phyloP scores from a whole-genome alignment of 2,329 filamentous ascomycete species.

The Parastagonospora avenae region DNA sequence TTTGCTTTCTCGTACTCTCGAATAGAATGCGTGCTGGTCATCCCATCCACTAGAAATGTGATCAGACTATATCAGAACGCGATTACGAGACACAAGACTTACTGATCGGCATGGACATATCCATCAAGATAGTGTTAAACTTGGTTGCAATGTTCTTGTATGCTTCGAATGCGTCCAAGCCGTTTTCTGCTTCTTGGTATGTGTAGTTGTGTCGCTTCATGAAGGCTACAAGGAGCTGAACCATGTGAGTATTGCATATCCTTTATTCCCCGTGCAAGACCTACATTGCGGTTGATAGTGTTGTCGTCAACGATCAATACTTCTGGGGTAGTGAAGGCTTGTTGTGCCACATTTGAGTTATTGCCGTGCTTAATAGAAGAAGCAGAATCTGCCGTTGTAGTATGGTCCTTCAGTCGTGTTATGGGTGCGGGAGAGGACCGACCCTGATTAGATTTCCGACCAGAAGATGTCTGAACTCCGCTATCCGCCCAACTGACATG shows the following conservation, averaged over 20 bases:
- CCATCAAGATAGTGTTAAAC: conserved; percentile 41
- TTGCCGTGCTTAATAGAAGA: background rate
- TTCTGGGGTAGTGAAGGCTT: background rate
- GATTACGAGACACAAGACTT: background rate
- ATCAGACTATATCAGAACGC: background rate
- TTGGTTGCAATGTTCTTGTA: conserved; percentile 21
- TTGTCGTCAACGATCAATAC: conserved; percentile 50
- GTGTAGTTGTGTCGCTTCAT: conserved; percentile 30
- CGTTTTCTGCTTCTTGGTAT: conserved; percentile 39
- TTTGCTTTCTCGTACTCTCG: conserved; percentile 33
- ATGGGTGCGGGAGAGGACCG: background rate
- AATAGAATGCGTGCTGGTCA: conserved; percentile 41
- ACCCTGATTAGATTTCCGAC: background rate
- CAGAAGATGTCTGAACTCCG: background rate
- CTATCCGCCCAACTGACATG: background rate
- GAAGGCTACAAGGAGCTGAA: conserved; percentile 39
- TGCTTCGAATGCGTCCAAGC: conserved; percentile 34
- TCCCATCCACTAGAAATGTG: conserved; percentile 37
- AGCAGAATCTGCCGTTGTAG: background rate
- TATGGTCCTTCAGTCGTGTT: background rate
- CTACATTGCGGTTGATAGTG: conserved; percentile 43
- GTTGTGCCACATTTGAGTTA: background rate
- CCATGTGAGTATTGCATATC: conserved; percentile 6
- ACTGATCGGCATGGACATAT: conserved; percentile 16
- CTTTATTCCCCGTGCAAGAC: background rate